phyloP scores from a whole-genome alignment of 306 rosid genomes.

The Quercus alba region DNA sequence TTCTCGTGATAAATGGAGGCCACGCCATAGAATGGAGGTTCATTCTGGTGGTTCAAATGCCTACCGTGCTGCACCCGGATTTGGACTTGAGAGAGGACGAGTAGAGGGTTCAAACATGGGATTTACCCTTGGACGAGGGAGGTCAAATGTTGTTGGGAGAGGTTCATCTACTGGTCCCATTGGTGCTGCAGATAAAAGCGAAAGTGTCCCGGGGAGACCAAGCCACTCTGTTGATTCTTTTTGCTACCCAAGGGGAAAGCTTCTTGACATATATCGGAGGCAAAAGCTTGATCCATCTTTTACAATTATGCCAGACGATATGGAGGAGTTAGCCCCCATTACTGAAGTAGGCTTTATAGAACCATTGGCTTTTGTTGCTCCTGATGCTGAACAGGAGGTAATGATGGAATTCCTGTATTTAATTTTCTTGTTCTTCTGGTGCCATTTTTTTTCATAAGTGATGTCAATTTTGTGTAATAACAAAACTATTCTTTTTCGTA shows the following conservation, averaged over 20 bases:
- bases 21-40: conserved; percentile 60
- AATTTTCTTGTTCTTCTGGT: neutral
- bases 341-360: conserved; percentile 34
- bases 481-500: neutral
- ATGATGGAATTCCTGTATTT: neutral
- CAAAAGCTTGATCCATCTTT: conserved; percentile 33
- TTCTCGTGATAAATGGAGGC: conserved; percentile 70
- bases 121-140: conserved; percentile 57
- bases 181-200: conserved; percentile 33
- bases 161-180: conserved; percentile 29
- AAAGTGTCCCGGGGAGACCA: conserved; percentile 35
- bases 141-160: conserved; percentile 38
- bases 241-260: conserved; percentile 60
- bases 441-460: neutral
- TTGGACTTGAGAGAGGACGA: conserved; percentile 50
- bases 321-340: conserved; percentile 40
- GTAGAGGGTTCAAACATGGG: conserved; percentile 50
- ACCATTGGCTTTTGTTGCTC: conserved; percentile 61
- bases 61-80: conserved; percentile 62
- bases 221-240: conserved; percentile 27
- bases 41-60: conserved; percentile 43
- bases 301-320: conserved; percentile 33
- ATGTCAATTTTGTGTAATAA: neutral
- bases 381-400: conserved; percentile 55
- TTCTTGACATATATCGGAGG: conserved; percentile 56